These are phyloP conservation scores for Hypsizygus ulmarius DNA, from an alignment of 1,284 basidiomycete genomes.

Conservation along the genomic window DNA sequence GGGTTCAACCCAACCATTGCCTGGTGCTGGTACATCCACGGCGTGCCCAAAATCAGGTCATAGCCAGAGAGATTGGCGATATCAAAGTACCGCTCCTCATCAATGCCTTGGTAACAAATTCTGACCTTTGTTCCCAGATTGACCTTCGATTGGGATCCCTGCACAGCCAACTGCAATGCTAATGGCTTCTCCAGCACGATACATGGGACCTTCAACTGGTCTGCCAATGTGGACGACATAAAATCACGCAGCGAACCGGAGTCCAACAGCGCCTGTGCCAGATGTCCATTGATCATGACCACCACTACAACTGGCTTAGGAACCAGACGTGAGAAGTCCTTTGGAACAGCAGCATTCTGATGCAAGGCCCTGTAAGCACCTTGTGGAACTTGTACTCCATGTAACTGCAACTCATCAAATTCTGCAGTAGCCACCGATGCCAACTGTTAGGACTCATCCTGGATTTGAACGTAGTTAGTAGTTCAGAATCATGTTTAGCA, in stretches of 20 bases:
- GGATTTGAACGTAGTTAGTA: background rate
- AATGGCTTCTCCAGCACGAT: conserved; percentile 22
- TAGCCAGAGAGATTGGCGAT: conserved; percentile 31
- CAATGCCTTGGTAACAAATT: conserved; percentile 32
- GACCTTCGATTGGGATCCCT: conserved; percentile 17
- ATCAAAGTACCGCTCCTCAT: conserved; percentile 27
- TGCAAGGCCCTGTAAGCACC: conserved; percentile 12
- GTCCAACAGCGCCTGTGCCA: conserved; percentile 21
- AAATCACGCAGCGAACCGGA: conserved; percentile 34
- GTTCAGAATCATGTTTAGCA: no score
- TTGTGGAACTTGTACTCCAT: conserved; percentile 1
- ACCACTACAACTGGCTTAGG: conserved; percentile 31
- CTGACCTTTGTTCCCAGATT: conserved; percentile 11
- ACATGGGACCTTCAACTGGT: conserved; percentile 29
- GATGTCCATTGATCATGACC: conserved; percentile 30
- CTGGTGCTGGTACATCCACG: conserved; percentile 30
- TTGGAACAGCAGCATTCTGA: conserved; percentile 18
- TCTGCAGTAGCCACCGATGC: background rate
- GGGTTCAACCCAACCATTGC: conserved; percentile 23
- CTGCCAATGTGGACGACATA: conserved; percentile 33
- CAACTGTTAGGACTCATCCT: background rate
- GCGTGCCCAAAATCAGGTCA: conserved; percentile 33
- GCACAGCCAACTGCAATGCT: conserved; percentile 19
- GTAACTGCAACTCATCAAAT: background rate
- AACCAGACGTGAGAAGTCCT: conserved; percentile 23